Base-by-base conservation (phyloP, 345 rosid genomes). In the Mallotus nudiflorus region DNA sequence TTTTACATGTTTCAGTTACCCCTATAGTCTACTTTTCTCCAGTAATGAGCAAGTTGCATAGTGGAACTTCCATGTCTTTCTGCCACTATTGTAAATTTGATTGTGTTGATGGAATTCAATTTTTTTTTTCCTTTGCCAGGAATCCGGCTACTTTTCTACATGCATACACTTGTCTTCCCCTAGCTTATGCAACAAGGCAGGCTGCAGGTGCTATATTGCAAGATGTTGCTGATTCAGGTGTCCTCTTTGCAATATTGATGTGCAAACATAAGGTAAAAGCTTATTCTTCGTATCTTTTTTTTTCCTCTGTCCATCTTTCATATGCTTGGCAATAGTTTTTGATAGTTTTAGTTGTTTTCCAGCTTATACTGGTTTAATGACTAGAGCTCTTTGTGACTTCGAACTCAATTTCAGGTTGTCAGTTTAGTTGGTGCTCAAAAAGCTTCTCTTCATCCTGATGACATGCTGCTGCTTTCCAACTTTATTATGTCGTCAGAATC, bases 161-260 rank as follows among this genome's bases (percentile, higher is more conserved):
- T 83, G 98, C 98, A 65, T 93, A 93, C 78, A 86, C 98, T 53
- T 93, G 98, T 78, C 97, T 93, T 82, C 97, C 98, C 66, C 97
- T 93, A 78, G 83, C 89, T 62, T 78, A 82, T 75, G 86, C 84
- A 31, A 82, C 90, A 75, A 88, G 98, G 75, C 94, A 89, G 77
- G 96, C 92, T 75, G 87, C 92, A 15, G 88, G 94, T 67, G 90
- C 94, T 54, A 83, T 89, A 79, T 79, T 93, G 91, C 98, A 93
- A 80, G 98, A 93, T 57, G 78, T 93, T 75, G 90, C 92, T 28
- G 98, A 88, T 56, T 91, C 97, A 53, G 96, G 97, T 66, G 92
- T 88, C 64, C 82, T 91, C 66, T 93, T 89, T 84, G 89, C 94
- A 61, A 80, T 91, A 63, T 74, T 93, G 77, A 91, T 88, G 96